Base-by-base conservation (phyloP, 2,329 filamentous ascomycete genomes). In the Lecanicillium sp. region DNA sequence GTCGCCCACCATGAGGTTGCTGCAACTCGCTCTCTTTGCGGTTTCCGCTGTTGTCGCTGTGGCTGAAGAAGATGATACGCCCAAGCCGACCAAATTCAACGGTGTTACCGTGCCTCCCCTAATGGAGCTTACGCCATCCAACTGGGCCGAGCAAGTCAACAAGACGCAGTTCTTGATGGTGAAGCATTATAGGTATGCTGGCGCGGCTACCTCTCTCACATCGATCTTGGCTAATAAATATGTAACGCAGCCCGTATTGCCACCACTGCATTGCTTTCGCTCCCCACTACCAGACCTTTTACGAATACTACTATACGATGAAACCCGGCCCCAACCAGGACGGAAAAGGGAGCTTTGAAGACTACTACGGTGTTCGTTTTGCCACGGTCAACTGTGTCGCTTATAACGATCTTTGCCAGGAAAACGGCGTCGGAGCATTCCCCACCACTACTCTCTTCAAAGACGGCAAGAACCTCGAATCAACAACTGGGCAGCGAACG, bases 251-350 rank as follows among this genome's bases (percentile, higher is more conserved):
- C 50, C 75, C 75, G 10, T 77, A 68, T 48, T 79, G 75, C 61
- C 72, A 72, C 33, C 87, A 95, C 61, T 96, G 89, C 66, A 73
- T 74, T 57, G 69, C 74, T 36, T 85, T 87, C 54, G 87, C 86
- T 37, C 92, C 92, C 7, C 81, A 78, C 36, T 96, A 79, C 71
- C 88, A 97, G 63, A 96, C 89, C 5, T 62, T 90, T 12, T 95
- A 97, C 70, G 92, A 98, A 65, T 96, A 81, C 62, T 98, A 96
- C 67, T 69, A 87, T 66, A 96, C 89, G 28, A 92, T 87, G 28
- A 81, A 87, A 52, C 82, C 84, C 13, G 65, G 81, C 58, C 51
- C 68, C 64, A 51, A 67, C 60, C 49, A 74, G 65, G 63, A 73
- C 64, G 51, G 69, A 58, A 46, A 77, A 64, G 64, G 71, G 29